Percentiles rank a stretch among this genome's conserved stretches.
These are phyloP conservation scores for Bruguiera gymnorhiza DNA, from an alignment of 345 rosid species.

Conservation along the genomic window DNA sequence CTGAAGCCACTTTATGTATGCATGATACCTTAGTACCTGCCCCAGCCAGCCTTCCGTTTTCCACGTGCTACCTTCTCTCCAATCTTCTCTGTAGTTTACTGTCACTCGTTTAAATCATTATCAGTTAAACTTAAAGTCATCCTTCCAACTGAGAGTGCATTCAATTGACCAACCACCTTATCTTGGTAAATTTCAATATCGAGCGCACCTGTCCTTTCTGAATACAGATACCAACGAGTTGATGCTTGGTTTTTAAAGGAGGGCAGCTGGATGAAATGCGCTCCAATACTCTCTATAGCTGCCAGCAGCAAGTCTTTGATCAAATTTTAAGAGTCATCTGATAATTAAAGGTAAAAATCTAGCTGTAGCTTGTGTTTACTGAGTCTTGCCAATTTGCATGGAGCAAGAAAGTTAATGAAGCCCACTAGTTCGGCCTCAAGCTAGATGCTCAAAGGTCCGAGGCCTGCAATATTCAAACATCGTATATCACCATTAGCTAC, in stretches of 20 bases:
- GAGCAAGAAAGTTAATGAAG: not conserved
- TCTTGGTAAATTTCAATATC: not conserved
- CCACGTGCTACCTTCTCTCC: not conserved
- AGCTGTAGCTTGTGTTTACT: not conserved
- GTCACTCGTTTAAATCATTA: not conserved
- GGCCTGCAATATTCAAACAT: slow-evolving; percentile 6
- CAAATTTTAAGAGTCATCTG: not conserved
- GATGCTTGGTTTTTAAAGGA: not conserved
- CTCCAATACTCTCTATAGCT: not conserved
- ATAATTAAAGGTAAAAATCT: not conserved
- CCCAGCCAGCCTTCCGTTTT: no score
- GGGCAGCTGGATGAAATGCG: not conserved
- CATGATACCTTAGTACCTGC: no score
- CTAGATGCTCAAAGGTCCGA: slow-evolving; percentile 9
- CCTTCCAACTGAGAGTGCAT: no score
- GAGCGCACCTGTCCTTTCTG: not conserved
- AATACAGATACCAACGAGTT: not conserved
- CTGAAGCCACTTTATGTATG: no score
- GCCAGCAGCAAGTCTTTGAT: slow-evolving; percentile 4
- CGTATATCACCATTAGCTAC: not conserved
- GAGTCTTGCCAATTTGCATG: not conserved
- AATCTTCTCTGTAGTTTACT: not conserved
- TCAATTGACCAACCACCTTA: not conserved
- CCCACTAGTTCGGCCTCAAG: not conserved
- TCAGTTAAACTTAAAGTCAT: not conserved